Base-by-base conservation (phyloP, 2,329 filamentous ascomycete genomes). In the Stenocarpella maydis region DNA sequence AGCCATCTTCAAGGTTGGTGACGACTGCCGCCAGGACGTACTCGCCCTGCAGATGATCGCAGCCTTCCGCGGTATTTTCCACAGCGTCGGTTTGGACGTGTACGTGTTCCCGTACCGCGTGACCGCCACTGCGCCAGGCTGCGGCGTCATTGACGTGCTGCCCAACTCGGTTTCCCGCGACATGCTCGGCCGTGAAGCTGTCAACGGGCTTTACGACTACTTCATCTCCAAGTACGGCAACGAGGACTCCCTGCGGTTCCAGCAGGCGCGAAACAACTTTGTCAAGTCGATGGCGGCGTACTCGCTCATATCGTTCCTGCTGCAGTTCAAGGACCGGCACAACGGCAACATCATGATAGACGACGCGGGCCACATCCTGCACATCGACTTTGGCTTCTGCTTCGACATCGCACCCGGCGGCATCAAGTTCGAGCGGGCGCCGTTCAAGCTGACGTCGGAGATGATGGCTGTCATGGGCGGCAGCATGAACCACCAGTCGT, bases 301-400 rank as follows among this genome's bases (percentile, higher is more conserved):
- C 84, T 97, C 93, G 21, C 91, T 99, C 76, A 98, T 99, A 73
- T 97, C 94, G 0, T 99, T 97, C 82, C 85, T 99, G 17, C 84
- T 99, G 45, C 97, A 99, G 77, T 98, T 99, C 90, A 99, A 99
- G 81, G 96, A 99, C 79, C 91, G 96, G 3, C 96, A 99, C 83
- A 99, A 99, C 80, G 96, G 96, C 72, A 99, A 99, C 84, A 99
- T 99, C 84, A 99, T 99, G 97, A 91, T 99, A 72, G 95, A 99
- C 79, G 95, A 98, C 76, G 93, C 92, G 0, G 96, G 97, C 4
- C 96, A 99, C 81, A 97, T 99, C 76, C 88, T 99, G 66, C 96
- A 99, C 83, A 98, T 99, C 74, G 96, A 99, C 80, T 99, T 99
- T 77, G 96, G 96, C 12, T 99, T 99, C 87, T 98, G 95, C 83